Conservation (phyloP, 2,329 filamentous ascomycete genomes). For the Aureobasidium sp. region DNA sequence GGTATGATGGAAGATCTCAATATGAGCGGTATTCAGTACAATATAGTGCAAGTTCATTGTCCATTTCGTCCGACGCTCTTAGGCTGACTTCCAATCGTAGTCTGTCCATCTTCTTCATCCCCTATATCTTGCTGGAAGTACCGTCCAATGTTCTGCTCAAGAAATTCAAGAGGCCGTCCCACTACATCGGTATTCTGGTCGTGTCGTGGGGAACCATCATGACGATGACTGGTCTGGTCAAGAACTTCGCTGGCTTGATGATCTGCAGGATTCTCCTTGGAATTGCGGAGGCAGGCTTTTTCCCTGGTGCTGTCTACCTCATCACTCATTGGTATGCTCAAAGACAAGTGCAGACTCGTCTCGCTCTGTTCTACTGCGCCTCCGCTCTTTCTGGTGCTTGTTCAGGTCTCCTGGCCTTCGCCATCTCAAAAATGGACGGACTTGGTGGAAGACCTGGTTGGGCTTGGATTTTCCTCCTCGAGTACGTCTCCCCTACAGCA, state of each 20-base stretch:
- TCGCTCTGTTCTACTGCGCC: slow-evolving; percentile 22
- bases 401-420: slow-evolving; percentile 23
- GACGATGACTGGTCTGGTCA: slow-evolving; percentile 25
- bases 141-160: slow-evolving; percentile 21
- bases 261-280: slow-evolving; percentile 55
- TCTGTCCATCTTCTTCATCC: slow-evolving; percentile 27
- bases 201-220: slow-evolving; percentile 24
- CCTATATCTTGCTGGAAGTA: slow-evolving; percentile 27
- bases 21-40: slow-evolving; percentile 62
- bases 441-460: slow-evolving; percentile 37
- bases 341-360: slow-evolving; percentile 20
- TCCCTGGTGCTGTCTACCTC: slow-evolving; percentile 33
- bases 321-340: slow-evolving; percentile 21
- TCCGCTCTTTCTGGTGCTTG: slow-evolving; percentile 23
- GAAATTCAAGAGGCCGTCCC: slow-evolving; percentile 21
- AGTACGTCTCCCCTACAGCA: slow-evolving; percentile 24
- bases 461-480: slow-evolving; percentile 45
- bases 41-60: slow-evolving; percentile 23
- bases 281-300: slow-evolving; percentile 63
- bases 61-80: slow-evolving; percentile 19
- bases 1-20: slow-evolving; percentile 52
- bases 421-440: slow-evolving; percentile 36
- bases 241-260: slow-evolving; percentile 26
- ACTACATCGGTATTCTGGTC: slow-evolving; percentile 24
- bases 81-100: slow-evolving; percentile 20